Base-by-base conservation (phyloP, 345 rosid species). In the Lepidium africanum region DNA sequence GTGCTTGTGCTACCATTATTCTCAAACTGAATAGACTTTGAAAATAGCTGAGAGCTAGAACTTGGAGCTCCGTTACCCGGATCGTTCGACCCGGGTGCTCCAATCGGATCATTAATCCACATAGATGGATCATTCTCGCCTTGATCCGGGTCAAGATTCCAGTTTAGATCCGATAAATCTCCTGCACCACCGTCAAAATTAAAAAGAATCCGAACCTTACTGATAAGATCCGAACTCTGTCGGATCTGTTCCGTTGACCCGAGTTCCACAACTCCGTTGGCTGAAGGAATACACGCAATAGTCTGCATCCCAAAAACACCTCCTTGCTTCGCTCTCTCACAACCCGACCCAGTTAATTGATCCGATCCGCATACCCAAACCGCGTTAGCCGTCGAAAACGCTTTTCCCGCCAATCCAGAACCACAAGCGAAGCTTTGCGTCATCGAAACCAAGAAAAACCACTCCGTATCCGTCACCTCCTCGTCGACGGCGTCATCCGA, bases 361-460 rank as follows among this genome's bases (percentile, higher is more conserved):
- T 87, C 93, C 65, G 77, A 10, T 17, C 99, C 97, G 16, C 80
- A 71, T 25, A 87, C 69, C 99, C 99, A 94, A 25, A 87, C 81
- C 32, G 96, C 80, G 64, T 30, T 58, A 7, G 83, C 81, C 51
- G 71, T 79, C 21, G 80, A 78, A n/a, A 87, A 78, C 19, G 96
- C 96, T 67, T 82, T 91, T 2, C 96, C 96, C 4, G 96, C 96
- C 11, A 94, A 71, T 7, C 96, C 96, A 13, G 78, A 23, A n/a
- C 96, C 95, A 71, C 77, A 82, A 47, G 85, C 81, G 36, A 94
- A 94, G 9, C 91, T 83, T 72, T 89, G 96, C 14, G 96, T 94
- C 99, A 94, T 94, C 14, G 97, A 91, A 39, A 94, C 86, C 64
- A 94, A 82, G 76, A 88, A 91, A 77, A 93, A 93, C 98, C 98